Evolutionary conservation across 495 filamentous ascomycete genomes (phyloP), one percentile per base, ranked within the genome.

Genomic region (Tetracladium setigerum): DNA sequence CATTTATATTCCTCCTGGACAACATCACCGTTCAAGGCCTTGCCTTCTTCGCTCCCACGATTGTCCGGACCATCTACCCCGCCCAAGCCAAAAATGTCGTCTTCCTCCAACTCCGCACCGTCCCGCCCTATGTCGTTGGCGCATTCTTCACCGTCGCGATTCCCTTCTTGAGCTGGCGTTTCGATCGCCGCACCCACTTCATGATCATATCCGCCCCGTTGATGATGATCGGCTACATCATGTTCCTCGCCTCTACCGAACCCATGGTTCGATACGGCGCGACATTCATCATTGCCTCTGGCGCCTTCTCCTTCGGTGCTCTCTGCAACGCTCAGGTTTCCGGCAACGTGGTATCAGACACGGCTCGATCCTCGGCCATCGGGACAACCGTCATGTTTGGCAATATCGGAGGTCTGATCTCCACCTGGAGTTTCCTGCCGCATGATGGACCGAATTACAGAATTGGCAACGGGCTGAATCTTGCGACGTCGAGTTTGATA

Each of bases 11-110:
- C 61, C 71, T 87, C 38, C 79, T 86, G 12, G 76, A 85, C 68
- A 83, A 82, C 60, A 80, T 83, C 43, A 85, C 84, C 0, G 74
- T 92, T 11, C 89, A 92, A 58, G 84, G 82, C 0, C 70, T 90
- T 34, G 77, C 74, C 7, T 84, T 87, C 69, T 88, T 87, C 60
- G 68, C 75, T 0, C 83, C 84, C 0, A 86, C 83, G 11, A 84
- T 88, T 60, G 79, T 87, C 15, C 55, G 63, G 27, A 82, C 74
- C 22, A 87, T 88, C 43, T 83, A 83, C 38, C 86, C 79, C 30
- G 22, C 22, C 7, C 22, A 27, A 7, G 22, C 22, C 3, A 38
- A 71, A 14, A 67, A 67, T 53, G 71, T 77, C 19, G 63, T 87
- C 41, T 70, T 68, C 19, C 72, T 74, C 48, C 81, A 84, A 54